Evolutionary conservation across 495 filamentous ascomycete genomes (phyloP), one percentile per base, ranked within the genome.

Genomic region (Apodospora peruviana): DNA sequence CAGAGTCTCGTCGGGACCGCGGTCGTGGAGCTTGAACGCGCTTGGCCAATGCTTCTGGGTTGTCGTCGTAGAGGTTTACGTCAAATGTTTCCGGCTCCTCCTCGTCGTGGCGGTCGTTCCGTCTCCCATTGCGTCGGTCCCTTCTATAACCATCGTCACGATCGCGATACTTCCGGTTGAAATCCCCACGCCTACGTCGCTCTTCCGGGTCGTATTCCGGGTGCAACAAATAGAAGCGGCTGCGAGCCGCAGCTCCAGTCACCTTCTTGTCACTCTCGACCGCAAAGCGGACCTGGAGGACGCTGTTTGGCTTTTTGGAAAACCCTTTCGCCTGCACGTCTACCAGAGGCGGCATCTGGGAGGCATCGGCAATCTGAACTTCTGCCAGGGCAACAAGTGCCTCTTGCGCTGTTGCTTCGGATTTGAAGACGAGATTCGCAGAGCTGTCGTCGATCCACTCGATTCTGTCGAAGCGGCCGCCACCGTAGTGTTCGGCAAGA

Each of bases 371-470:
- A 41, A 74, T 66, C 20, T 66, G 63, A 2, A 73, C 50, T 2
- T 60, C 65, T 9, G 75, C 64, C 40, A 96, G 75, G 4, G 82
- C 78, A 36, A 70, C 59, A n/a, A 98, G 76, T 12, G 90, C 91
- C 42, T 80, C 73, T 2, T 76, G 56, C 0, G 91, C 91, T n/a
- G 76, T 60, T 10, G 48, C 47, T n/a, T 84, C 80, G 17, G 85
- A 67, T 20, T 74, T 78, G 72, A 90, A 98, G 37, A 91, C 60
- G 25, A 95, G 63, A 55, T 96, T 96, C 50, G 89, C 88, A 0
- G 90, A 93, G 16, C 80, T 85, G 62, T 98, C 93, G 57, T 98
- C 86, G 52, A 98, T 91, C 93, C 93, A 98, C 67, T 96, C 88
- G 55, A 96, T 70, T 17, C 79, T 77, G 19, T 71, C 60, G 23